Base-by-base conservation (phyloP, 495 filamentous ascomycete genomes). In the Penicillium dipodomyicola region DNA sequence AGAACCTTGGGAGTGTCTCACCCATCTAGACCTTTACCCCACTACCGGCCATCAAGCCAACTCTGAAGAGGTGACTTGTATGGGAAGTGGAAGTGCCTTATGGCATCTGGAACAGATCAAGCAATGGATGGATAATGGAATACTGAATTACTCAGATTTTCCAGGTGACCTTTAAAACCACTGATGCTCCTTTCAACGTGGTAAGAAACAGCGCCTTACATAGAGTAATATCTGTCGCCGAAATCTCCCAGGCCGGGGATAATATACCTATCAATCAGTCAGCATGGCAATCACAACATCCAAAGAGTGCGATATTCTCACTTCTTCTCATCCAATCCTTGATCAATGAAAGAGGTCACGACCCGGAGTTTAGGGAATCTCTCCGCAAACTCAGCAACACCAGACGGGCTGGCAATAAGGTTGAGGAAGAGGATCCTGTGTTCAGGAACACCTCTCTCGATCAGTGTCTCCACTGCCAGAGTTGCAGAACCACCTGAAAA, bases 251-350 rank as follows among this genome's bases (percentile, higher is more conserved):
- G 81, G 5, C 94, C 94, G 23, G 94, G 94, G 44, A 96, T 84
- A 65, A 98, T 98, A 68, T 97, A 98, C 63, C 94, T 98, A 67
- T 53, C 33, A 61, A 25, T 12, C 39, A 20, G 51, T 70, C 12
- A 72, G 56, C 55, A 57, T 52, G 27, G 58, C 47, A 44, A 22
- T 19, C 30, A 52, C 23, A 47, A 25, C 17, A 29, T 17, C 23
- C 11, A 22, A 35, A 17, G 19, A 54, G 5, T 40, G 35, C 8
- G 7, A 14, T 43, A 45, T 37, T 73, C 84, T 65, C 79, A 97
- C 94, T 96, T 98, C 82, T 96, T 96, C 67, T 92, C 92, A 71
- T 98, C 88, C 37, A 98, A 77, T 15, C 94, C 94, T 75, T 91
- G 84, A 66, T 98, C 94, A 62, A 98, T 83, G 67, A 98, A 98